Conservation (phyloP, 192 early-diverging fungal genomes). For the Dissophora ornata region DNA sequence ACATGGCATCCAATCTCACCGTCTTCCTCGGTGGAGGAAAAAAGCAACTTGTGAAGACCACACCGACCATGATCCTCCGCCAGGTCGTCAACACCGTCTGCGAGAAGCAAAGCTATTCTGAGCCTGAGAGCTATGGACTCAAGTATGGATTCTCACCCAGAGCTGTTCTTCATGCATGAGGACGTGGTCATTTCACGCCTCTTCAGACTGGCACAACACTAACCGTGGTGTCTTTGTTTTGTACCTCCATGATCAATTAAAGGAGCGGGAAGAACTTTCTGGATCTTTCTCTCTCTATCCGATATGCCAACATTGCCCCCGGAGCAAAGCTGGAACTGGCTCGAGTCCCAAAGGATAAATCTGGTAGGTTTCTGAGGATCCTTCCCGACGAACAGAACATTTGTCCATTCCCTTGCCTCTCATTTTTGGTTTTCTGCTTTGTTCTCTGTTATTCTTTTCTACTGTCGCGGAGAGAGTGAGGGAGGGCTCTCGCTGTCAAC, state of each 20-base stretch:
- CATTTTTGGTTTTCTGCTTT: neutral
- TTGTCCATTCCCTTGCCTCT: no score
- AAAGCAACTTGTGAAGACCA: conserved; percentile 70
- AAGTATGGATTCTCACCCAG: conserved; percentile 53
- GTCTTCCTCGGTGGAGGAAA: conserved; percentile 63
- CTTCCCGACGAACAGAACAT: no score
- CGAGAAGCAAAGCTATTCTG: conserved; percentile 63
- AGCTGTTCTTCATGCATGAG: neutral
- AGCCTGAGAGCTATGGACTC: conserved; percentile 68
- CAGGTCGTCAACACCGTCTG: conserved; percentile 71
- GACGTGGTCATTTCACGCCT: neutral
- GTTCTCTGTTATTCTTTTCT: neutral
- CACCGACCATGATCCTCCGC: conserved; percentile 80
- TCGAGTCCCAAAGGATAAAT: conserved; percentile 34
- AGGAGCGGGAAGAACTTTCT: conserved; percentile 69
- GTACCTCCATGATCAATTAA: conserved; percentile 3
- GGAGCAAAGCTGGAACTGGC: conserved; percentile 80
- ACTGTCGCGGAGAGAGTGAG: neutral
- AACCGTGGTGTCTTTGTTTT: neutral
- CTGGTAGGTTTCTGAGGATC: conserved; percentile 48
- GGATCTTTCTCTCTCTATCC: conserved; percentile 77
- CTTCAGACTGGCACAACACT: no score
- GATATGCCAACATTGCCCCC: conserved; percentile 84
- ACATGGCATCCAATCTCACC: conserved; percentile 71
- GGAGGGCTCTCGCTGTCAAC: no score